Conservation (phyloP, 192 early-diverging fungal species). For the Paraglomus occultum region DNA sequence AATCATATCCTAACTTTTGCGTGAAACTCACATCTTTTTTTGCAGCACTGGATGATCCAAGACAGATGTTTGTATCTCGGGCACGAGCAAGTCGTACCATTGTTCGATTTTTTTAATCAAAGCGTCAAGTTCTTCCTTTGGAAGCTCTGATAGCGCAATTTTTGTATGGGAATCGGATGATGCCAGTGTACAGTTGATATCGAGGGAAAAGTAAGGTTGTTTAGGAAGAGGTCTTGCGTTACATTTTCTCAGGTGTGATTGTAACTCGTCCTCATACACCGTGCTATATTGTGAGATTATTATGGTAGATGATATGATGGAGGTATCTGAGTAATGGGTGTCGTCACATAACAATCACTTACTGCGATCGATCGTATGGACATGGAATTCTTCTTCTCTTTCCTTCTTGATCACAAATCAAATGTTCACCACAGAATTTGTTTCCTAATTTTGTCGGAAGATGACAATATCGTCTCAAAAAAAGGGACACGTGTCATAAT, state of each 20-base stretch:
- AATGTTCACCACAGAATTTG: constrained; percentile 20
- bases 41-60: constrained; percentile 21
- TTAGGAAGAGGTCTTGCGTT: constrained; percentile 14
- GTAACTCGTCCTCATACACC: constrained; percentile 6
- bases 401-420: not conserved
- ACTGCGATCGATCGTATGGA: constrained; percentile 23
- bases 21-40: not conserved
- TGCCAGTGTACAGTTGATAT: constrained; percentile 22
- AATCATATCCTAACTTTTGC: too few species aligned
- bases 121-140: constrained; percentile 8
- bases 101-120: constrained; percentile 15
- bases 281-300: constrained; percentile 16
- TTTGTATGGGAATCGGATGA: not conserved
- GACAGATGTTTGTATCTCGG: not conserved
- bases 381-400: constrained; percentile 4
- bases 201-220: constrained; percentile 13
- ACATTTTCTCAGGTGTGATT: constrained; percentile 22
- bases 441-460: constrained; percentile 23
- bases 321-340: too few species aligned
- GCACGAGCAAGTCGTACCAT: constrained; percentile 3
- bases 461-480: constrained; percentile 25
- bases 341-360: too few species aligned
- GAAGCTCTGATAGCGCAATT: constrained; percentile 6
- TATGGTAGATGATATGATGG: not conserved
- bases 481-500: not conserved